These are phyloP conservation scores for Parmelia sp. DNA, from an alignment of 495 filamentous ascomycete genomes.

Conservation along the genomic window DNA sequence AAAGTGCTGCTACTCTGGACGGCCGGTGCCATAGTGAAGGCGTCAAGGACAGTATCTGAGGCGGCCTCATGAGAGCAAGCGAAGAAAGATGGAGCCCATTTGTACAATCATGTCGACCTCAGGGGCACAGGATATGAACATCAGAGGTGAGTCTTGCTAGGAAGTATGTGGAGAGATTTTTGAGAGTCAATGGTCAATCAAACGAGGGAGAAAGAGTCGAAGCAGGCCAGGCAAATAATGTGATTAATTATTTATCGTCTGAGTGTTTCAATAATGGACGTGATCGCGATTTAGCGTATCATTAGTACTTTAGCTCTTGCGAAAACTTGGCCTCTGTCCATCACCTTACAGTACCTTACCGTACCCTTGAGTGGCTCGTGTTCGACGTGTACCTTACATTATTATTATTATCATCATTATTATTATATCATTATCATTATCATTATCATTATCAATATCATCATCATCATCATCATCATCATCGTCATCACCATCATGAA, in stretches of 20 bases:
- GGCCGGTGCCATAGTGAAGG: conserved; percentile 1
- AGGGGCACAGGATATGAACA: not conserved
- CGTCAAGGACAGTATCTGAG: not conserved
- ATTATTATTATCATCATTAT: too few relatives aligned
- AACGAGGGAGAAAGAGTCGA: not conserved
- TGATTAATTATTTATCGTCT: too few relatives aligned
- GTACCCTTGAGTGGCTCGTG: too few relatives aligned
- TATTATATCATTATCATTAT: too few relatives aligned
- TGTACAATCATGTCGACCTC: not conserved
- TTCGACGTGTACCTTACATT: too few relatives aligned
- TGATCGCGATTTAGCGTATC: not conserved
- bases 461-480: too few relatives aligned
- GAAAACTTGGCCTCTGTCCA: too few relatives aligned
- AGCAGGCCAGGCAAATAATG: not conserved
- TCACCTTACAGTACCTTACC: too few relatives aligned
- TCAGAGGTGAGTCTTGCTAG: not conserved
- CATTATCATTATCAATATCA: too few relatives aligned
- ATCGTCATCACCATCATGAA: too few relatives aligned
- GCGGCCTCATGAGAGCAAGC: not conserved
- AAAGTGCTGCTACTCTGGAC: not conserved
- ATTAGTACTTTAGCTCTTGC: too few relatives aligned
- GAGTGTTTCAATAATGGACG: not conserved
- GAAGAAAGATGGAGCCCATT: not conserved
- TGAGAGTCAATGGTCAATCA: not conserved
- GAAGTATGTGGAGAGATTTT: not conserved